Percentiles rank a stretch among this genome's conserved stretches.
Conservation (phyloP, 805 yeast genomes). For the Kazachstania taianensis region DNA sequence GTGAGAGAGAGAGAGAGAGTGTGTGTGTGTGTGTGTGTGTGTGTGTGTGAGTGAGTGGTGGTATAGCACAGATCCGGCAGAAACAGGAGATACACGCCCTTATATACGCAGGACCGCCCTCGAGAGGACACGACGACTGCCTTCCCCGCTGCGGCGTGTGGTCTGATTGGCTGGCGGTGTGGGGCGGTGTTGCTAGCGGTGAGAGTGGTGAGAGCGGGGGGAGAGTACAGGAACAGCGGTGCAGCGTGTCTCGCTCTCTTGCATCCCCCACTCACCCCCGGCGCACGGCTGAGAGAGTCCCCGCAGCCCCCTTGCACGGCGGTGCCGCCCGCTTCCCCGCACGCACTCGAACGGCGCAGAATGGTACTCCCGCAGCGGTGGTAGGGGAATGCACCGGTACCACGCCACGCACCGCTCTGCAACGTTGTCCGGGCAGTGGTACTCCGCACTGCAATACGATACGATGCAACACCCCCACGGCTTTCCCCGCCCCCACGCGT, state of each 20-base stretch:
- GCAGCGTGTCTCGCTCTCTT: background rate
- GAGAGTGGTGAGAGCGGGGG: background rate
- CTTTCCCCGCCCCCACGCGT: too few relatives aligned
- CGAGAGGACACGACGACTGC: too few relatives aligned
- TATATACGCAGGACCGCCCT: conserved; percentile 1
- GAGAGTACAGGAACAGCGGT: too few relatives aligned
- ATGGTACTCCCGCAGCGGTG: background rate
- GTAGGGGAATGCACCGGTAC: too few relatives aligned
- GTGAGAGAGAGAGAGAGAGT: too few relatives aligned
- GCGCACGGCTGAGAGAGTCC: background rate
- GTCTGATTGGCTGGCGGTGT: background rate
- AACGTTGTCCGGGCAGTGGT: too few relatives aligned
- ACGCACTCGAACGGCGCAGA: background rate
- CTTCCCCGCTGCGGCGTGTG: too few relatives aligned
- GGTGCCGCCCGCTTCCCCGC: background rate
- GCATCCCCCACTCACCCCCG: background rate
- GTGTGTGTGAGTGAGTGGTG: background rate
- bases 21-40: background rate
- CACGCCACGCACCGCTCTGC: too few relatives aligned
- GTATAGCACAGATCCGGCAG: background rate
- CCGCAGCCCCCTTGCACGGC: background rate
- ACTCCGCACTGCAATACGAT: too few relatives aligned
- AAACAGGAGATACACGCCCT: background rate
- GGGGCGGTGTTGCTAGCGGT: background rate
- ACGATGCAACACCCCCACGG: too few relatives aligned